Evolutionary conservation across 495 filamentous ascomycete genomes (phyloP).

Genomic region (Staphylotrichum tortipilum): DNA sequence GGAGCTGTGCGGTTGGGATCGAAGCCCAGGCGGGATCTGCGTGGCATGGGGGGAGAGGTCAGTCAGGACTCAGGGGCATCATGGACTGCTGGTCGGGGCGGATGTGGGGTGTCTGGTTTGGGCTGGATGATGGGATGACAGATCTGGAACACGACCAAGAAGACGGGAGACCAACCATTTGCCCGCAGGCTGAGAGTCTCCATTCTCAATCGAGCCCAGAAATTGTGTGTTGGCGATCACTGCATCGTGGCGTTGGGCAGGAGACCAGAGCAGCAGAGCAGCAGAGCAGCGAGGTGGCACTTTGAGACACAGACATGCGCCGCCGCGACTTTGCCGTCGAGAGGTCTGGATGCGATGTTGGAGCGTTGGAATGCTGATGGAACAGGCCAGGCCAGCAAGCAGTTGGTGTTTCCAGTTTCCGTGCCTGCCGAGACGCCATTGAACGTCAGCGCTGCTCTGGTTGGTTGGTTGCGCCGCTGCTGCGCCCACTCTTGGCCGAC

Average conservation of each 20-base stretch:
- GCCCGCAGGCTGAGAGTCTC: slow-evolving; percentile 8
- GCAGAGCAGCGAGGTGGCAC: neutral
- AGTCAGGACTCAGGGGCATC: too few species aligned
- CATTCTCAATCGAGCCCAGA: slow-evolving; percentile 6
- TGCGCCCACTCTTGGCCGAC: too few species aligned
- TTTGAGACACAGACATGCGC: slow-evolving; percentile 1
- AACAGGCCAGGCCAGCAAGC: too few species aligned
- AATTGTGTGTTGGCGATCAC: neutral
- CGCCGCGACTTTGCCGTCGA: neutral
- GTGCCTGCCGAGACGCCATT: neutral
- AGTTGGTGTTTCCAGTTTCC: too few species aligned
- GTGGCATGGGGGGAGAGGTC: neutral
- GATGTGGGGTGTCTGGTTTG: too few species aligned
- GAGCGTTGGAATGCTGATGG: neutral
- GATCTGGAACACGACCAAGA: too few species aligned
- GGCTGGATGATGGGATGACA: too few species aligned
- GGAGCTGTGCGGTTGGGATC: slow-evolving; percentile 43
- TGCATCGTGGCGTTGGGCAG: slow-evolving; percentile 3
- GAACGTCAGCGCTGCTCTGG: too few species aligned
- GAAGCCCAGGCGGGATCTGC: slow-evolving; percentile 34
- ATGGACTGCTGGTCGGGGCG: too few species aligned
- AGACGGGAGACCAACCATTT: slow-evolving; percentile 14
- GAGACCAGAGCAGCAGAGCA: too few species aligned
- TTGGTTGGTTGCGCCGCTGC: too few species aligned
- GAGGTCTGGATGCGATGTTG: neutral